Conservation (phyloP, 371 early-diverging fungal species). For the Lichtheimia ornata region DNA sequence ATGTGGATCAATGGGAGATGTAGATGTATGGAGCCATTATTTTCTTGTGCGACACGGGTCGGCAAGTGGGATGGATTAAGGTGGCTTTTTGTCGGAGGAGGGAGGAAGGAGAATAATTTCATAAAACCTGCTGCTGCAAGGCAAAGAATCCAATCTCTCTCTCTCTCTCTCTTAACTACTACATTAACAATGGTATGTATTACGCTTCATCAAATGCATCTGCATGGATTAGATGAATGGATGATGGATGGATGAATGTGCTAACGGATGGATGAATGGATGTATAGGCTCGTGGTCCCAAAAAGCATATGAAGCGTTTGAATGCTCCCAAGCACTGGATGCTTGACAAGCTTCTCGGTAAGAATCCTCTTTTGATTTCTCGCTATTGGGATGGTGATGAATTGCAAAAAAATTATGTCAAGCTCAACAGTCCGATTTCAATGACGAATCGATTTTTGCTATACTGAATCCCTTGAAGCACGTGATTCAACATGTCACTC, state of each 20-base stretch:
- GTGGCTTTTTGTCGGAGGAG: not conserved
- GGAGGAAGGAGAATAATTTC: too few relatives aligned
- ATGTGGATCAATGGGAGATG: too few relatives aligned
- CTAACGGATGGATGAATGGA: not conserved
- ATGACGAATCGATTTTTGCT: constrained; percentile 20
- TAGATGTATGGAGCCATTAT: too few relatives aligned
- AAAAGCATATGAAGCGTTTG: constrained; percentile 99
- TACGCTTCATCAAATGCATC: too few relatives aligned
- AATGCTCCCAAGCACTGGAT: constrained; percentile 99
- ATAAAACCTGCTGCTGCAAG: not conserved
- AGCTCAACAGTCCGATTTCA: constrained; percentile 29
- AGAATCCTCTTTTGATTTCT: not conserved
- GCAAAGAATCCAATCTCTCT: not conserved
- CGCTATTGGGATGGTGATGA: constrained; percentile 14
- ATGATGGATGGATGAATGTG: constrained; percentile 16
- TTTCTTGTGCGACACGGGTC: too few relatives aligned
- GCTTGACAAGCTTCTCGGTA: constrained; percentile 95
- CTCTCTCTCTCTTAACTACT: too few relatives aligned
- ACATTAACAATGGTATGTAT: too few relatives aligned
- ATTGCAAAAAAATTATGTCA: constrained; percentile 19
- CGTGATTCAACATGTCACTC: too few relatives aligned
- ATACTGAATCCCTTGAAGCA: too few relatives aligned
- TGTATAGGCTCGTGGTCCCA: constrained; percentile 94
- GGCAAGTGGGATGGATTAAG: too few relatives aligned
- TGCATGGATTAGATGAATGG: not conserved